phyloP scores from a whole-genome alignment of 345 rosid genomes.

The Hevea brasiliensis region DNA sequence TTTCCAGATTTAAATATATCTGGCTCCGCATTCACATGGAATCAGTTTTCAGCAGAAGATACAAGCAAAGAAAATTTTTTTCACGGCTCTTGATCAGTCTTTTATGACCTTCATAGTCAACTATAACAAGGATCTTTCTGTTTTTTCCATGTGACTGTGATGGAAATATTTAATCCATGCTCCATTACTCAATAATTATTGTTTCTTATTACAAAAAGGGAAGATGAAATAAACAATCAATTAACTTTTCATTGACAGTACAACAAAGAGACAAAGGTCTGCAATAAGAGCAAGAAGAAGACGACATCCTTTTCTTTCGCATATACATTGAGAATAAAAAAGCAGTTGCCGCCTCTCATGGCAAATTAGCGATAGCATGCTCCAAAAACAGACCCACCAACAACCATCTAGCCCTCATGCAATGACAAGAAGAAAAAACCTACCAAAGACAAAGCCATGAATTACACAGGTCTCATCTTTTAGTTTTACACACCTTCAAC shows the following conservation, averaged over 20 bases:
- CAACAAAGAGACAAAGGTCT: slow-evolving; percentile 23
- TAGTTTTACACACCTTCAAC: slow-evolving; percentile 9
- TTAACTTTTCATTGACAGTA: slow-evolving; percentile 9
- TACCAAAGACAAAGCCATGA: slow-evolving; percentile 15
- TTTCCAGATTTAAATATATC: no score
- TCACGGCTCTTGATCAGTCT: no score
- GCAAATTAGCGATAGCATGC: no score
- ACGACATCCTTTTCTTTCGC: slow-evolving; percentile 17
- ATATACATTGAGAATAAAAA: slow-evolving; percentile 14
- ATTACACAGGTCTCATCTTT: slow-evolving; percentile 9
- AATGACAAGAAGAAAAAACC: slow-evolving; percentile 22
- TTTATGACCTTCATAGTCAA: no score
- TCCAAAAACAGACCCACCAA: slow-evolving; percentile 19
- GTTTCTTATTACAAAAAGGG: background rate
- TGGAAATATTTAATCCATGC: no score
- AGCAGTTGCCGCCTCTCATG: slow-evolving; percentile 5
- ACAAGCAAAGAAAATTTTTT: no score
- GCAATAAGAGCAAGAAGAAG: slow-evolving; percentile 21
- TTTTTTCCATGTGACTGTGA: no score
- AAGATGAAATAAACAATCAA: background rate
- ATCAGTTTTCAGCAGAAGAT: no score
- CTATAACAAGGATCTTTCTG: no score
- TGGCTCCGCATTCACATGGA: no score
- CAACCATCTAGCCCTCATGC: slow-evolving; percentile 20
- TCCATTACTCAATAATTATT: no score